Base-by-base conservation (phyloP, 768 basidiomycete species). In the Hygrophoropsis aurantiaca region DNA sequence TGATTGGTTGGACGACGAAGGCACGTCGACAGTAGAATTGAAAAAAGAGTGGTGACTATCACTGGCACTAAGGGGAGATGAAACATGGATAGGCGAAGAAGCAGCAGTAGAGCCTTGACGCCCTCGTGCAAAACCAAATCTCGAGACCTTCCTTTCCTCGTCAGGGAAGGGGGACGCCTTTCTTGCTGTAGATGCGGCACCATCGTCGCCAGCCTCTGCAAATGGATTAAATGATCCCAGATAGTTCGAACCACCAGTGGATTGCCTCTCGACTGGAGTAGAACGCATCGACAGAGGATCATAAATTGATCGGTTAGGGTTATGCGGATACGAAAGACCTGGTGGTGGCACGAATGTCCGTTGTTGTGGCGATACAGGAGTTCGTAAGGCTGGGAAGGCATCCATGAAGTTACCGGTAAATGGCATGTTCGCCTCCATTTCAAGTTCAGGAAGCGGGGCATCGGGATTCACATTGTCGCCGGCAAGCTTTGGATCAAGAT, bases 211-310 rank as follows among this genome's bases (percentile, higher is more conserved):
- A 11, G 59, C 52, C 46, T 90, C 87, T 9, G 80, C 82, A 55
- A 92, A 92, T 0, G 90, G 90, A 64, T 92, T 85, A 60, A 91
- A 90, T 3, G 85, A 81, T 0, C 88, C 88, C 3, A 81, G 72
- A 58, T 90, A 90, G 53, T 73, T 75, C 3, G 78, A 70, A 19
- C 70, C 68, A 40, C 69, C 71, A 15, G 70, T 68, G 2, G 74
- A 62, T 47, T 77, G 78, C 37, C 68, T 74, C 38, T 82, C 80
- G 6, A 73, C 51, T 5, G 72, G 63, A 18, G 73, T 63, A 13
- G 67, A 59, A 35, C 74, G 68, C 4, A 69, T 56, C 33, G 69
- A 60, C 25, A 72, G 60, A 5, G 84, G 71, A 56, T 84, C 83
- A 57, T 80, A 86, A 8, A 81, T 73, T 2, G 83, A 69, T 43